phyloP scores from a whole-genome alignment of 2,329 filamentous ascomycete species.

The Diaporthe amygdali region DNA sequence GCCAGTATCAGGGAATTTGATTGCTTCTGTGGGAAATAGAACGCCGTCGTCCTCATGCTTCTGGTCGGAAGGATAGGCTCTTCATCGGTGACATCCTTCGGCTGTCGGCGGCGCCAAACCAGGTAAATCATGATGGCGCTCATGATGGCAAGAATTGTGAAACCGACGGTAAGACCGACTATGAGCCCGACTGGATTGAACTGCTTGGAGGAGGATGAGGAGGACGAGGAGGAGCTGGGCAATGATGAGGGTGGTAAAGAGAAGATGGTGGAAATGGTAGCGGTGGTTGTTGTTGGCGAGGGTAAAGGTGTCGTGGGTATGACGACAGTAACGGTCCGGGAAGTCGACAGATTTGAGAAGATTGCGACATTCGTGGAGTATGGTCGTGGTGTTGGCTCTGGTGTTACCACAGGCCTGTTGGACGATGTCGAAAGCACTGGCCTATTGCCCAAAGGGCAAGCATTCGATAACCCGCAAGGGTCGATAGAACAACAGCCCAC shows the following conservation, averaged over 20 bases:
- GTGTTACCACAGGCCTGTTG: not conserved
- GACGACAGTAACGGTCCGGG: not conserved
- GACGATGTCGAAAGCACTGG: constrained; percentile 17
- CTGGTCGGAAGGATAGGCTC: not conserved
- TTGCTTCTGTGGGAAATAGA: not conserved
- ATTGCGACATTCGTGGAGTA: not conserved
- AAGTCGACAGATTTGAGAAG: not conserved
- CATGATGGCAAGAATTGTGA: constrained; percentile 1
- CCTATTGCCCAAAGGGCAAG: constrained; percentile 35
- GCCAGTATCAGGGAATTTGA: not conserved
- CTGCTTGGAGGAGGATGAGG: not conserved
- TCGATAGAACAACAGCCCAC: constrained; percentile 51
- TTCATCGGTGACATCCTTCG: not conserved
- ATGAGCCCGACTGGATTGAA: constrained; percentile 7
- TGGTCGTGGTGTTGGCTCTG: constrained; percentile 19
- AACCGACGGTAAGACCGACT: not conserved
- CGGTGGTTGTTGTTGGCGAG: not conserved
- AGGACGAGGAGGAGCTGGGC: not conserved
- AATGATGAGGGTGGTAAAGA: not conserved
- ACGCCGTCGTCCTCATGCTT: not conserved
- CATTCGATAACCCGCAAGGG: constrained; percentile 41
- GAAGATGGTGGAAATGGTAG: not conserved
- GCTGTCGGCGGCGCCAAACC: constrained; percentile 12
- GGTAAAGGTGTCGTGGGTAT: not conserved
- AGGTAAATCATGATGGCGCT: constrained; percentile 5